Evolutionary conservation across 164 flowering plant species (phyloP).

Genomic region (Amborella trichopoda): DNA sequence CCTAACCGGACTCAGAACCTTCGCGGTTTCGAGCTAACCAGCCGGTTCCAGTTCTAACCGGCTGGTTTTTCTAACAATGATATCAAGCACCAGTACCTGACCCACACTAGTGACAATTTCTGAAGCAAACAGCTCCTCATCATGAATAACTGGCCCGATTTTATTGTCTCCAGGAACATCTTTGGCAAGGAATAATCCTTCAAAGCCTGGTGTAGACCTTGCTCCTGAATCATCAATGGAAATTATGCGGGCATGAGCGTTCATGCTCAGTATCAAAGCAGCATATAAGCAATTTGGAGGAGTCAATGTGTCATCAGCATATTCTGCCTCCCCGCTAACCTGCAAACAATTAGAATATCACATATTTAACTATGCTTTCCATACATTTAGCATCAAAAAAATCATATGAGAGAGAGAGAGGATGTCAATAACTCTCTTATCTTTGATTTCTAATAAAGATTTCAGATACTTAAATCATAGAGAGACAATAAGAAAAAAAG

Average conservation of each 20-base stretch:
- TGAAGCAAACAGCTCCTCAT: constrained; percentile 87
- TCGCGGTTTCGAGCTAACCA: no score
- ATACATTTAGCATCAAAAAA: no score
- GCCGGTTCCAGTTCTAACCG: no score
- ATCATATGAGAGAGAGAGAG: no score
- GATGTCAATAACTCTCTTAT: no score
- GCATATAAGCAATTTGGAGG: constrained; percentile 76
- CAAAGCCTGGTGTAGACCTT: constrained; percentile 67
- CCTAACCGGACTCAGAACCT: no score
- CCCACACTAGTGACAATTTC: constrained; percentile 86
- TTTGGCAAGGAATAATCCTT: constrained; percentile 62
- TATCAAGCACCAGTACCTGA: no score
- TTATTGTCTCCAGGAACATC: constrained; percentile 66
- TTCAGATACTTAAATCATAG: no score
- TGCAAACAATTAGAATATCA: constrained; percentile 12
- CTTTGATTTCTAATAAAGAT: no score
- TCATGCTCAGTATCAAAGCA: constrained; percentile 62
- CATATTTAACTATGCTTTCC: not conserved
- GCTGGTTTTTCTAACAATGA: no score
- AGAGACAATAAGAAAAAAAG: no score
- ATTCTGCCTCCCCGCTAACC: constrained; percentile 95
- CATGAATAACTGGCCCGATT: constrained; percentile 58
- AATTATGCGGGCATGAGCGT: constrained; percentile 81
- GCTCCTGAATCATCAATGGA: constrained; percentile 67
- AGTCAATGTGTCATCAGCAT: constrained; percentile 68